Evolutionary conservation across 2,329 filamentous ascomycete species (phyloP), one percentile per base, ranked within the genome.

Genomic region (Talaromyces islandicus): DNA sequence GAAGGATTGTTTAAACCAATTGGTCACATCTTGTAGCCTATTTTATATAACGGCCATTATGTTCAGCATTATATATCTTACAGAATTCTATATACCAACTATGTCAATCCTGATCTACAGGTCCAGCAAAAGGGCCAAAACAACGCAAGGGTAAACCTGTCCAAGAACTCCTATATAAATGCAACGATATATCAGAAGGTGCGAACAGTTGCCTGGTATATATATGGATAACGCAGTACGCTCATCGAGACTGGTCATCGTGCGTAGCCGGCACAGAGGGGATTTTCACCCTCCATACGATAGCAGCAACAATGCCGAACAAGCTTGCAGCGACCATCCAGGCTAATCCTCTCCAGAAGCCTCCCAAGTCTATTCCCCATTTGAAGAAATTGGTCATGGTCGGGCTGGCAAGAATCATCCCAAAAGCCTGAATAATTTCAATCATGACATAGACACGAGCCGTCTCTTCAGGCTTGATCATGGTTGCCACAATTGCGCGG

Each of bases 391-490:
- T 68, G 2, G 78, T 79, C 46, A 82, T 72, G 4, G 78, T 64
- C 4, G 80, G 73, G 25, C 78, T 80, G 4, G 78, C 78, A 32
- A 81, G 65, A 61, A 82, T 75, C 25, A 74, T 72, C 7, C 80
- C 80, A 10, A 81, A 65, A 17, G 76, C 74, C 62, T 81, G 78
- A 4, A 80, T 68, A 21, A 81, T 77, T 30, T 79, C 78, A 60
- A 82, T 76, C 1, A 80, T 73, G 4, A 79, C 79, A 65, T 80
- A 82, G 14, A 82, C 65, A 11, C 79, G 73, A 6, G 79, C 80
- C 3, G 79, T 77, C 57, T 82, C 73, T 43, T 81, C 75, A 0
- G 76, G 77, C 29, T 79, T 73, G 17, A 82, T 76, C 7, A 81
- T 70, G 5, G 79, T 77, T 4, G 81, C 79, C 38, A 81, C 73